phyloP scores from a whole-genome alignment of 2,329 filamentous ascomycete species.

The Magnaporthiopsis rhizophila region DNA sequence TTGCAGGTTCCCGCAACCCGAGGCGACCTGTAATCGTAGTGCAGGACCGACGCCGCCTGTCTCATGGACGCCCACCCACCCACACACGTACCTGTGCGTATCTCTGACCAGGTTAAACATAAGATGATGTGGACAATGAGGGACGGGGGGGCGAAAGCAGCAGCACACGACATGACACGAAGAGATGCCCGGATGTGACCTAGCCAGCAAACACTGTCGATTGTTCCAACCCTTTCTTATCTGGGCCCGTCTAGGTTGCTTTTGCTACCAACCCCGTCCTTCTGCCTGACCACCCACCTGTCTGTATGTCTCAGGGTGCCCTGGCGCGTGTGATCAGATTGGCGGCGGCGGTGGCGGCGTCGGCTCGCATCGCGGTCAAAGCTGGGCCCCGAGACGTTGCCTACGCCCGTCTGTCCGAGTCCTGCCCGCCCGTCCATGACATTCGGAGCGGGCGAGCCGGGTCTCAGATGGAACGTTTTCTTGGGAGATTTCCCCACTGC shows the following conservation, averaged over 20 bases:
- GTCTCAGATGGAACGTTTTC: neutral
- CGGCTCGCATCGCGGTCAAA: neutral
- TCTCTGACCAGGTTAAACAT: neutral
- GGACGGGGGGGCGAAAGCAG: too few relatives aligned
- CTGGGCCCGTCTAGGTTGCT: too few relatives aligned
- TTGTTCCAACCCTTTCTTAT: too few relatives aligned
- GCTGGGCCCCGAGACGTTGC: neutral
- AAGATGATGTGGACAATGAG: too few relatives aligned
- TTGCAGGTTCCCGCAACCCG: neutral
- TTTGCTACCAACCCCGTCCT: too few relatives aligned
- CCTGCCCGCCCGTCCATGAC: neutral
- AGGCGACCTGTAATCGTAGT: neutral
- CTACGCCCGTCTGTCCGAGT: neutral
- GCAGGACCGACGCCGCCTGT: too few relatives aligned
- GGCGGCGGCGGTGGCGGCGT: too few relatives aligned
- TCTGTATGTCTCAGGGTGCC: neutral
- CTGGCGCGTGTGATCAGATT: neutral
- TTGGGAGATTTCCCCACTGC: neutral
- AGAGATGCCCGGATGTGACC: neutral
- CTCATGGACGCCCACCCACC: neutral
- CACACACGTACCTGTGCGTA: too few relatives aligned
- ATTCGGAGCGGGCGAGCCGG: neutral
- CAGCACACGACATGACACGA: neutral
- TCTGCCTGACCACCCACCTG: too few relatives aligned
- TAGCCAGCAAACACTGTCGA: neutral